These are phyloP conservation scores for Mycena pura DNA, from an alignment of 768 basidiomycete genomes.

Conservation along the genomic window DNA sequence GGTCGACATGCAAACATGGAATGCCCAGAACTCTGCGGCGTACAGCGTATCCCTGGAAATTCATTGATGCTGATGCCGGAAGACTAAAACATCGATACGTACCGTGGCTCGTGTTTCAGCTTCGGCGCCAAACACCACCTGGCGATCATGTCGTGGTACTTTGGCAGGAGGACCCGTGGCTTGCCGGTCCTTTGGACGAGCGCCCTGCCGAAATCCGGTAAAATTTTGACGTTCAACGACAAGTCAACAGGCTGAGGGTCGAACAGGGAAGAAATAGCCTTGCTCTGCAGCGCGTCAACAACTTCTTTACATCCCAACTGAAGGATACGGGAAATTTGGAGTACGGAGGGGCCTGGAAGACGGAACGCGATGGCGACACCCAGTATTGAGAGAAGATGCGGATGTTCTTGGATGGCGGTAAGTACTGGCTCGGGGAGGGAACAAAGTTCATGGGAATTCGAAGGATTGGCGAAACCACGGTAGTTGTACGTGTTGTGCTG, in stretches of 20 bases:
- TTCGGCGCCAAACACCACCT: background rate
- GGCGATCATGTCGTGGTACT: background rate
- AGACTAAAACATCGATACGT: background rate
- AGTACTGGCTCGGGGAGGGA: too few species aligned
- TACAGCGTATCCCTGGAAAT: background rate
- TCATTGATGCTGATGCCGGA: background rate
- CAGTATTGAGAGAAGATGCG: background rate
- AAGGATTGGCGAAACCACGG: too few species aligned
- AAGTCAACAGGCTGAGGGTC: background rate
- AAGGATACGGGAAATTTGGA: slow-evolving; percentile 4
- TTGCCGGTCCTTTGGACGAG: background rate
- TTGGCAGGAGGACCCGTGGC: background rate
- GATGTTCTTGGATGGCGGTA: background rate
- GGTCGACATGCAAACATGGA: slow-evolving; percentile 2
- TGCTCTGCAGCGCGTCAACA: background rate
- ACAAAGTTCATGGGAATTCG: too few species aligned
- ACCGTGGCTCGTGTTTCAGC: background rate
- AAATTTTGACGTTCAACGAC: background rate
- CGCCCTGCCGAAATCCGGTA: background rate
- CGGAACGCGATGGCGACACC: background rate
- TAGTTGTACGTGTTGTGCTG: too few species aligned
- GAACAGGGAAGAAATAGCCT: background rate
- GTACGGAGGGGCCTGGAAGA: background rate
- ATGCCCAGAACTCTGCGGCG: background rate
- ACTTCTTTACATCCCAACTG: background rate